These are phyloP conservation scores for Emmonsiellopsis sp. DNA, from an alignment of 2,329 filamentous ascomycete species.

Conservation along the genomic window DNA sequence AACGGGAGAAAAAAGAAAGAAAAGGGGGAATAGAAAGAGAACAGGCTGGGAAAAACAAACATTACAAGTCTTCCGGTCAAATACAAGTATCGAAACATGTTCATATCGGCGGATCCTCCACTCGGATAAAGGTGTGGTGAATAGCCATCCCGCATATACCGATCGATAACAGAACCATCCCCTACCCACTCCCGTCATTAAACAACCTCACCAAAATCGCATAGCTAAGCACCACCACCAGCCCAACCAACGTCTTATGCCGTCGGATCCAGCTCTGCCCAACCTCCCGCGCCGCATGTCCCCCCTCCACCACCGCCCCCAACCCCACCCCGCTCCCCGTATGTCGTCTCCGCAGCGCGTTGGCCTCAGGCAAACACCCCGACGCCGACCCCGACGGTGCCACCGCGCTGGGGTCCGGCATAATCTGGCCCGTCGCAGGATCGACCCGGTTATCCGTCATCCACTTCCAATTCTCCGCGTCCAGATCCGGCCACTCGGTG, in stretches of 20 bases:
- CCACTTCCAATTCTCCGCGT: conserved; percentile 85
- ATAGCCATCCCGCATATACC: background rate
- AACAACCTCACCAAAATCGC: conserved; percentile 71
- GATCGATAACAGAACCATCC: background rate
- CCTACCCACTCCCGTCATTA: conserved; percentile 25
- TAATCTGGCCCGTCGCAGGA: conserved; percentile 58
- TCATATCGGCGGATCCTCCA: no score
- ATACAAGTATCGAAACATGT: no score
- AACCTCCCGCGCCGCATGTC: conserved; percentile 64
- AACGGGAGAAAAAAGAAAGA: no score
- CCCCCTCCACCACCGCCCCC: conserved; percentile 64
- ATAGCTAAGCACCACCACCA: conserved; percentile 67
- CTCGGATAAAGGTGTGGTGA: no score
- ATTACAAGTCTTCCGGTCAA: no score
- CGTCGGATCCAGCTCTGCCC: conserved; percentile 72
- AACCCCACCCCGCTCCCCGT: conserved; percentile 45
- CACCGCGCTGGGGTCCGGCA: conserved; percentile 38
- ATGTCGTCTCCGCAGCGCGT: conserved; percentile 54
- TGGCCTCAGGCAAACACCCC: conserved; percentile 53
- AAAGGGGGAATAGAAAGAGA: no score
- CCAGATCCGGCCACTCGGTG: conserved; percentile 79
- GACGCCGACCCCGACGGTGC: conserved; percentile 16
- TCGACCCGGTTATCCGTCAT: conserved; percentile 79
- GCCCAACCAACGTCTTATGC: conserved; percentile 67
- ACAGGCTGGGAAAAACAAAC: no score